Base-by-base conservation (phyloP, 2,329 filamentous ascomycete species). In the Cryphonectria nitschkei region DNA sequence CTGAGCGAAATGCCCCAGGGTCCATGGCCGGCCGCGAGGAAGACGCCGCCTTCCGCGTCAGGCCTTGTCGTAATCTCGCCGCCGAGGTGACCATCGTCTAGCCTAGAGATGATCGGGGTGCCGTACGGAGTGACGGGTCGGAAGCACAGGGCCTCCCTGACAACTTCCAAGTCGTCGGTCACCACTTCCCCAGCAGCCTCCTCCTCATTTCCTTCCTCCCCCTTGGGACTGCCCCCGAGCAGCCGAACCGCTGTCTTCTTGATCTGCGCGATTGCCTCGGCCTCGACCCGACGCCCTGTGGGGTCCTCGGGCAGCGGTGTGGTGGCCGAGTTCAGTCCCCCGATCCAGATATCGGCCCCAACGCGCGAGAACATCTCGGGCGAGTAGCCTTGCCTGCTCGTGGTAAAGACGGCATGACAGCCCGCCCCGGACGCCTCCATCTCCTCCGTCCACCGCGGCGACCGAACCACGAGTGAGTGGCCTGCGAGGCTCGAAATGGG, bases 291-390 rank as follows among this genome's bases (percentile, higher is more conserved):
- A 0, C 84, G 81, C 61, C 87, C 84, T 0, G 84, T 85, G 0
- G 89, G 85, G 3, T 84, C 74, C 0, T 82, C 79, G 0, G 93
- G 92, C 13, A 95, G 81, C 0, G 88, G 85, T 5, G 92, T 84
- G 0, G 76, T 78, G 0, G 86, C 81, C 50, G 85, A 88, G 77
- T 95, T 95, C 52, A 95, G 78, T 0, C 93, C 93, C 0, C 90
- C 91, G 46, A 95, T 81, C 78, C 93, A 95, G 29, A 95, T 87
- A 69, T 93, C 87, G 0, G 89, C 90, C 11, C 88, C 88, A 4
- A 86, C 76, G 14, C 93, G 84, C 1, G 89, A 89, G 79, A 93
- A 94, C 14, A 93, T 83, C 78, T 95, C 93, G 0, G 92, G 91
- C 2, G 88, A 89, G 79, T 91, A 93, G 0, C 84, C 85, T 2